Evolutionary conservation across 176 grass and related monocot genomes (phyloP).

Genomic region (Eragrostis curvula): DNA sequence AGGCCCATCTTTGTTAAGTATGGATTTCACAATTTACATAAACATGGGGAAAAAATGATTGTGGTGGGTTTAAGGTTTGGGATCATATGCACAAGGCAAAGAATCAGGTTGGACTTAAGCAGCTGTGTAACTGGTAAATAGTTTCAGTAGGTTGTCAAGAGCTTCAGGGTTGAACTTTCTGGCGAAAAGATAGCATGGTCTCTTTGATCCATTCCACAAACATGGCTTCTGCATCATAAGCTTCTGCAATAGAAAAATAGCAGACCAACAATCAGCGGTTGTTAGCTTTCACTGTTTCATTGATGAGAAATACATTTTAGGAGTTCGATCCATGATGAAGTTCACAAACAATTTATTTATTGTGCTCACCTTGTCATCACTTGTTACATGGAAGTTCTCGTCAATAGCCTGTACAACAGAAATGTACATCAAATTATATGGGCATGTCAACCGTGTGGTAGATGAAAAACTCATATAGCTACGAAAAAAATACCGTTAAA

Average conservation of each 20-base stretch:
- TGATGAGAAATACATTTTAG: not conserved
- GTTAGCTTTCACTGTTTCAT: slow-evolving; percentile 11
- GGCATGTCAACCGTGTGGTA: not conserved
- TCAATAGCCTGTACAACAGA: slow-evolving; percentile 67
- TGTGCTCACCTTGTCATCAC: slow-evolving; percentile 74
- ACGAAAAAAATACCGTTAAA: slow-evolving; percentile 69
- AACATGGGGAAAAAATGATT: slow-evolving; percentile 4
- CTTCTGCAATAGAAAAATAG: slow-evolving; percentile 61
- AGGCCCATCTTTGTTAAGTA: slow-evolving; percentile 52
- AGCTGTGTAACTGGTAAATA: slow-evolving; percentile 83
- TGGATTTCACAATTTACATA: slow-evolving; percentile 70
- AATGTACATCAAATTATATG: slow-evolving; percentile 30
- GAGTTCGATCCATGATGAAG: not conserved
- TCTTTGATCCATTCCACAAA: slow-evolving; percentile 94
- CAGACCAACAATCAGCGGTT: slow-evolving; percentile 1
- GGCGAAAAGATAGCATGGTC: slow-evolving; percentile 95
- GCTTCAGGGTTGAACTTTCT: slow-evolving; percentile 90
- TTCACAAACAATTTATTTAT: slow-evolving; percentile 11
- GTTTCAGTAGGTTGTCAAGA: slow-evolving; percentile 76
- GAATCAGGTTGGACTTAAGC: slow-evolving; percentile 62
- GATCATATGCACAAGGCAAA: slow-evolving; percentile 41
- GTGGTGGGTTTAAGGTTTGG: not conserved
- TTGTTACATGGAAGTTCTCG: slow-evolving; percentile 82
- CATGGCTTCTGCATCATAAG: slow-evolving; percentile 61
- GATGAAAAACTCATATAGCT: not conserved